Conservation (phyloP, 192 early-diverging fungal genomes). For the Thoreauomyces humboldtii region DNA sequence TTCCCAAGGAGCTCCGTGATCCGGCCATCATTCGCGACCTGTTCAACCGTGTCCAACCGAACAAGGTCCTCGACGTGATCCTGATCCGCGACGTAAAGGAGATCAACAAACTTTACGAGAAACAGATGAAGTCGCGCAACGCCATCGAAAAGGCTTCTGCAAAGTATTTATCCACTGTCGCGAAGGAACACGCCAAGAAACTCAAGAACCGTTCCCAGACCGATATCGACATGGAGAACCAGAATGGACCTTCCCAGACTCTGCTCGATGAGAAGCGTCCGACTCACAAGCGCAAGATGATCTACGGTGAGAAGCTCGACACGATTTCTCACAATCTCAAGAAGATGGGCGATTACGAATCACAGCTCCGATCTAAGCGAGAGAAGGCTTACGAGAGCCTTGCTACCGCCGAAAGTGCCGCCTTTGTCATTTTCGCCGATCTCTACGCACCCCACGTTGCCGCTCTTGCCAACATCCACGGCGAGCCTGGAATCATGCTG, state of each 20-base stretch:
- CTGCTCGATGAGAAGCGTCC: background rate
- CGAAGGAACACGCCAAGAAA: background rate
- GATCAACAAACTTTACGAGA: conserved; percentile 9
- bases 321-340: background rate
- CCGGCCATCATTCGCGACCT: conserved; percentile 4
- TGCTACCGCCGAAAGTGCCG: conserved; percentile 52
- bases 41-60: conserved; percentile 23
- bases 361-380: background rate
- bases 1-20: conserved; percentile 21
- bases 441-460: conserved; percentile 76
- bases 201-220: background rate
- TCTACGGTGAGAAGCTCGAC: conserved; percentile 6
- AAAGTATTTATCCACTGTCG: conserved; percentile 9
- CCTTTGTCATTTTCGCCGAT: conserved; percentile 72
- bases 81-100: conserved; percentile 14
- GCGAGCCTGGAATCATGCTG: conserved; percentile 56
- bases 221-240: conserved; percentile 6
- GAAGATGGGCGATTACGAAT: background rate
- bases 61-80: conserved; percentile 24
- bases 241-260: background rate
- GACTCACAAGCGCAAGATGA: background rate
- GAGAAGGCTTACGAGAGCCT: background rate
- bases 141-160: conserved; percentile 19
- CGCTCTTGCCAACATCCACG: conserved; percentile 61
- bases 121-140: conserved; percentile 16